These are phyloP conservation scores for Hypoxylon sp. DNA, from an alignment of 2,329 filamentous ascomycete genomes.

Conservation along the genomic window DNA sequence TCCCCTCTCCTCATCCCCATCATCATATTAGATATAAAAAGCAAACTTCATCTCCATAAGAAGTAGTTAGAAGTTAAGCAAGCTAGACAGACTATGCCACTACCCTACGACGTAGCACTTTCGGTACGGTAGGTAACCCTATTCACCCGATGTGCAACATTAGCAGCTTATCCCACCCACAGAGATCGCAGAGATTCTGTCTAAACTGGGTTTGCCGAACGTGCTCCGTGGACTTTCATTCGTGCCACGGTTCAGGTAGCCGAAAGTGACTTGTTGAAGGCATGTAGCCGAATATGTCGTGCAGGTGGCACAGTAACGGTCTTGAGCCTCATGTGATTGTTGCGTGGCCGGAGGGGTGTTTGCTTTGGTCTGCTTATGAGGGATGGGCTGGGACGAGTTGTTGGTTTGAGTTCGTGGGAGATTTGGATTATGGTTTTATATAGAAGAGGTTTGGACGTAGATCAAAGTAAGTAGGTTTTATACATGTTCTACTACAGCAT, in stretches of 20 bases:
- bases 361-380: background rate
- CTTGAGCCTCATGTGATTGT: constrained; percentile 13
- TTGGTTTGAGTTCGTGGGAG: no score
- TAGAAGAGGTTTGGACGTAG: background rate
- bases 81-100: background rate
- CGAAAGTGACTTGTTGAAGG: constrained; percentile 9
- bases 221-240: background rate
- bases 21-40: background rate
- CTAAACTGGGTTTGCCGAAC: background rate
- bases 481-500: background rate
- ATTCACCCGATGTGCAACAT: constrained; percentile 18
- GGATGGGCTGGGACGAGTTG: no score
- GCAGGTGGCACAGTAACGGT: constrained; percentile 5
- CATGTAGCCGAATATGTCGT: constrained; percentile 14
- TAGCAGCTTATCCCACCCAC: background rate
- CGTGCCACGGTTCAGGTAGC: constrained; percentile 14
- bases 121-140: constrained; percentile 18
- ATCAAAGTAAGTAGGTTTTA: background rate
- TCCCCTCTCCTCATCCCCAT: background rate
- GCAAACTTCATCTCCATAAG: background rate
- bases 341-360: background rate
- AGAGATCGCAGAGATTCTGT: background rate
- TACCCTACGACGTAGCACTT: constrained; percentile 14
- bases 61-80: background rate
- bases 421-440: background rate